These are phyloP conservation scores for Cyberlindnera euphorbiae DNA, from an alignment of 805 yeast genomes.

Conservation along the genomic window DNA sequence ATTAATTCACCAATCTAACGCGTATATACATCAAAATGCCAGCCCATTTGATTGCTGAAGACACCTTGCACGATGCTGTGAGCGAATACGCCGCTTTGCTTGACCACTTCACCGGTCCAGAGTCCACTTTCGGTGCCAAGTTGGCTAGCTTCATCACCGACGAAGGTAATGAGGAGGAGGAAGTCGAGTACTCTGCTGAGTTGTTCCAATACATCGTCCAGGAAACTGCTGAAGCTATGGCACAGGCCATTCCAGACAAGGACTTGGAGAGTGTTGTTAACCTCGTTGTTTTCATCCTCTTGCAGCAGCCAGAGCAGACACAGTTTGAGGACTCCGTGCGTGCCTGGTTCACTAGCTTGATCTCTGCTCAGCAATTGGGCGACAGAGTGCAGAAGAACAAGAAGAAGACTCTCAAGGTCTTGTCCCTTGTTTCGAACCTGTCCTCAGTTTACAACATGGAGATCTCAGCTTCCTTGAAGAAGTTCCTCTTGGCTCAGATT, in stretches of 20 bases:
- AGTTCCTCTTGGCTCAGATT: conserved; percentile 8
- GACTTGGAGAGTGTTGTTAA: conserved; percentile 26
- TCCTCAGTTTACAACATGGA: conserved; percentile 12
- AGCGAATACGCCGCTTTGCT: conserved; percentile 29
- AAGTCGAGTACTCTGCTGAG: conserved; percentile 15
- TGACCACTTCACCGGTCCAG: conserved; percentile 21
- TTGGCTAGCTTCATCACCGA: conserved; percentile 15
- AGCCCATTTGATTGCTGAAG: conserved; percentile 30
- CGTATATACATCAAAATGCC: conserved; percentile 11
- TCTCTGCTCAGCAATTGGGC: conserved; percentile 22
- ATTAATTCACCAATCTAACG: too few species aligned
- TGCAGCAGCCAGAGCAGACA: conserved; percentile 4
- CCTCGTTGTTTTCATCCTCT: conserved; percentile 22
- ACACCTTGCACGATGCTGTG: conserved; percentile 33
- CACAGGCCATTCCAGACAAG: conserved; percentile 19
- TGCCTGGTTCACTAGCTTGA: conserved; percentile 16
- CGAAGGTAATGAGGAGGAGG: conserved; percentile 22
- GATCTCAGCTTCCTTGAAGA: conserved; percentile 7
- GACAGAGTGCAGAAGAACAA: conserved; percentile 15
- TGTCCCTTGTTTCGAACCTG: conserved; percentile 13
- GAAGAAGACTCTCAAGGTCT: conserved; percentile 17
- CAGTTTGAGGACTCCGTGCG: conserved; percentile 11
- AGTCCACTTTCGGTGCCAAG: conserved; percentile 12
- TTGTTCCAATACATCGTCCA: conserved; percentile 18
- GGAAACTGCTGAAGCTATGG: conserved; percentile 11